Conservation (phyloP, 148 eudicot species). For the Arctostaphylos glauca region DNA sequence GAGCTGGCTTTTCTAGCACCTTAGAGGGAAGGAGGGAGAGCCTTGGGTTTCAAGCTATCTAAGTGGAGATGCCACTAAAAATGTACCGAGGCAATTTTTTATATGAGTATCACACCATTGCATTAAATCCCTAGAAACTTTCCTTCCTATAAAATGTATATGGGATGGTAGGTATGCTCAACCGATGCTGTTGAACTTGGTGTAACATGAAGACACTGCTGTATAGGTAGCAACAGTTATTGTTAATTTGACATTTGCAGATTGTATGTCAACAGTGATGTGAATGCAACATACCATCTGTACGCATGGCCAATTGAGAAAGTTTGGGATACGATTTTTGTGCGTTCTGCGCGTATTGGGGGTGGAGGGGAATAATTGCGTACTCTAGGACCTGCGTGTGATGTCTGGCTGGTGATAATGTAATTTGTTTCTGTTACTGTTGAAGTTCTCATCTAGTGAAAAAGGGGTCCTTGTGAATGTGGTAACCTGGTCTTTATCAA, state of each 20-base stretch:
- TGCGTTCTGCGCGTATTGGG: neutral
- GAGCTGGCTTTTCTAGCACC: slow-evolving; percentile 9
- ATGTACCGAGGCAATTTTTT: neutral
- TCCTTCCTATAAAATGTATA: neutral
- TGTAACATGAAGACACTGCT: neutral
- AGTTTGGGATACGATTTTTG: neutral
- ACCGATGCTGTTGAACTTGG: neutral
- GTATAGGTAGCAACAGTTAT: neutral
- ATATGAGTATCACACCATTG: neutral
- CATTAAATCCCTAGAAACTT: neutral
- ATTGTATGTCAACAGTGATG: slow-evolving; percentile 1
- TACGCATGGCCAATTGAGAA: neutral
- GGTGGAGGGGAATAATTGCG: neutral
- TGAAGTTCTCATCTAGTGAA: neutral
- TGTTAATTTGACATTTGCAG: neutral
- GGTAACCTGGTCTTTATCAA: neutral
- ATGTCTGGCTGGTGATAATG: neutral
- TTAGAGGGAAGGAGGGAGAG: neutral
- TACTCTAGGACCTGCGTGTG: neutral
- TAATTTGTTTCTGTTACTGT: neutral
- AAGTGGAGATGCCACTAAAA: neutral
- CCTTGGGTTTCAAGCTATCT: neutral
- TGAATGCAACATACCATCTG: neutral
- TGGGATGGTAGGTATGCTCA: neutral
- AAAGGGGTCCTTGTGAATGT: neutral